phyloP scores from a whole-genome alignment of 108 stramenopile species.

The Epithemia pelagica region DNA sequence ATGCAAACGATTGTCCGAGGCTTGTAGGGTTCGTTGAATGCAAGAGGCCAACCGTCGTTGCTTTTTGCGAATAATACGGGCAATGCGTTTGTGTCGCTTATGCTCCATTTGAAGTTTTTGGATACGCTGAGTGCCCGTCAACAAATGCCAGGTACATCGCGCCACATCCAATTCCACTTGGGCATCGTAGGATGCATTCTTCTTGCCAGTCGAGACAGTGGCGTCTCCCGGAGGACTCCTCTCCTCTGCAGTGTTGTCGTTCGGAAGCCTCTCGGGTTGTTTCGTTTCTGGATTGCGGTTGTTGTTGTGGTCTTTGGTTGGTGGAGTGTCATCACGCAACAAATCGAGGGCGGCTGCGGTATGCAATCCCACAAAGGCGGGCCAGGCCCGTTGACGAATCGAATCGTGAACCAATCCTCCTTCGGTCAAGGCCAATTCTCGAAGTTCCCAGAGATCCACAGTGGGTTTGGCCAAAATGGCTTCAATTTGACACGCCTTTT shows the following conservation, averaged over 20 bases:
- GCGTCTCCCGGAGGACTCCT: no score
- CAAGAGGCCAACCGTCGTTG: conserved; percentile 69
- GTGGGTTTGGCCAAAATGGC: conserved; percentile 42
- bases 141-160: conserved; percentile 80
- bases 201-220: no score
- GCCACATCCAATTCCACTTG: conserved; percentile 75
- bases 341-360: not conserved
- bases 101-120: conserved; percentile 52
- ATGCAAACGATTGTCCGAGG: conserved; percentile 43
- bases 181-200: not conserved
- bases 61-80: conserved; percentile 28
- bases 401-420: conserved; percentile 80
- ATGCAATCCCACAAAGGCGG: conserved; percentile 62
- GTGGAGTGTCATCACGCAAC: not conserved
- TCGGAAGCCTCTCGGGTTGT: not conserved
- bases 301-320: no score
- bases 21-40: conserved; percentile 57
- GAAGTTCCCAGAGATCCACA: conserved; percentile 74
- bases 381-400: conserved; percentile 74
- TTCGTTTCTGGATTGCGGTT: not conserved
- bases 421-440: conserved; percentile 69
- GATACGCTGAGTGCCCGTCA: conserved; percentile 56
- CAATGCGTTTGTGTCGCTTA: conserved; percentile 27
- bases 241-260: not conserved
- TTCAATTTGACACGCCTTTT: conserved; percentile 57